A percentile compares a stretch with the other conserved stretches of the same genome.
These are phyloP conservation scores for Cryphonectria nitschkei DNA, from an alignment of 2,329 filamentous ascomycete genomes.

Conservation along the genomic window DNA sequence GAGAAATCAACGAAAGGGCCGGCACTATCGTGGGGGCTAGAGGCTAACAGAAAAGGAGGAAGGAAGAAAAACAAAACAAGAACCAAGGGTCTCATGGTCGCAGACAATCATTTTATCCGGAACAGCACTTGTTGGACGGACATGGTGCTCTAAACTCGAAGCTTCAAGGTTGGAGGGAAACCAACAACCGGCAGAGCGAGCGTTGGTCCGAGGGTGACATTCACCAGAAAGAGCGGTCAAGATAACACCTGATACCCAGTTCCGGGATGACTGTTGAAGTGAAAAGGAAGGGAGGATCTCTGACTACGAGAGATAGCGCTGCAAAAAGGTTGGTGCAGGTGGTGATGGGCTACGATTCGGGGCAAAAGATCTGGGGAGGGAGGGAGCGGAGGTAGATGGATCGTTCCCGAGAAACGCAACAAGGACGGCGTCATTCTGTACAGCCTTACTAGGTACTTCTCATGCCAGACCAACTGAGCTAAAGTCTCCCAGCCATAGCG, in stretches of 20 bases:
- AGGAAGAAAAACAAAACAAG: background rate
- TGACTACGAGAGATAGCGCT: background rate
- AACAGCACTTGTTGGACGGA: background rate
- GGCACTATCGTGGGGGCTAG: slow-evolving; percentile 7
- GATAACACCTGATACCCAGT: background rate
- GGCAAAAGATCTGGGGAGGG: background rate
- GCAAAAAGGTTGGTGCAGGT: background rate
- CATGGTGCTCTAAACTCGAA: background rate
- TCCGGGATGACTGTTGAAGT: background rate
- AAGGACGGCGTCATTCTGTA: background rate
- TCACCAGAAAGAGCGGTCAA: slow-evolving; percentile 2
- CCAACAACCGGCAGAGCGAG: slow-evolving; percentile 2
- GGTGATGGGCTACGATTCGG: background rate
- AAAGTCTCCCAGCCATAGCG: background rate
- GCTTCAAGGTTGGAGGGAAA: background rate
- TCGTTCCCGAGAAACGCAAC: background rate
- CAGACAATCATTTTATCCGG: background rate
- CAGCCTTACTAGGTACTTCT: background rate
- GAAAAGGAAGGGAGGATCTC: background rate
- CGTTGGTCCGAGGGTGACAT: background rate
- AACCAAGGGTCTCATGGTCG: background rate
- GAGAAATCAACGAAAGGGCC: background rate
- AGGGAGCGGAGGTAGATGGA: background rate
- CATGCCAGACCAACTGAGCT: background rate
- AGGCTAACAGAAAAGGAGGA: background rate